Evolutionary conservation across 257 asterid species (phyloP).

Genomic region (Lycium ferocissimum): DNA sequence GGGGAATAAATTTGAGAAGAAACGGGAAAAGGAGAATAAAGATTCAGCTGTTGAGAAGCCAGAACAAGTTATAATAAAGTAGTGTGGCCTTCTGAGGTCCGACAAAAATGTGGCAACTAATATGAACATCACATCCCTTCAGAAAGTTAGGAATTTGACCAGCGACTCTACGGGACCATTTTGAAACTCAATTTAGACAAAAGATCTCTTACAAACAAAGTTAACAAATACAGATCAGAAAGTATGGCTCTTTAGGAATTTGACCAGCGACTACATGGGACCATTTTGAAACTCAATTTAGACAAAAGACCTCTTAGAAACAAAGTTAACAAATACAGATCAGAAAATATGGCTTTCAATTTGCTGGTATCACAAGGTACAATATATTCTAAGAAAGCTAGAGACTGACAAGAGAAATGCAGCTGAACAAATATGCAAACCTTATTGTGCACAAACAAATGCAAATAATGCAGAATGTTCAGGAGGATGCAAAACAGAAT

Average conservation of each 20-base stretch:
- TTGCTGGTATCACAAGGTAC: not conserved
- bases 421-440: not conserved
- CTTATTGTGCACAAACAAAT: not conserved
- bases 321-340: not conserved
- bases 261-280: not conserved
- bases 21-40: not conserved
- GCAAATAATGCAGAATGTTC: not conserved
- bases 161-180: not conserved
- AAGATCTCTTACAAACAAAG: not conserved
- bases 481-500: constrained; percentile 12
- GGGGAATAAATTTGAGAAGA: not conserved
- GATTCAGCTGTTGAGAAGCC: not conserved
- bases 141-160: not conserved
- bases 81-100: not conserved
- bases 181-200: not conserved
- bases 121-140: constrained; percentile 2
- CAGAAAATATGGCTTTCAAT: not conserved
- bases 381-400: not conserved
- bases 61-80: not conserved
- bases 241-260: not conserved
- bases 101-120: not conserved
- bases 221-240: constrained; percentile 9
- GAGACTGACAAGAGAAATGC: not conserved
- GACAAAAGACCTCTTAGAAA: not conserved
- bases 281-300: not conserved